Evolutionary conservation across 345 rosid species (phyloP).

Genomic region (Bruguiera gymnorhiza): DNA sequence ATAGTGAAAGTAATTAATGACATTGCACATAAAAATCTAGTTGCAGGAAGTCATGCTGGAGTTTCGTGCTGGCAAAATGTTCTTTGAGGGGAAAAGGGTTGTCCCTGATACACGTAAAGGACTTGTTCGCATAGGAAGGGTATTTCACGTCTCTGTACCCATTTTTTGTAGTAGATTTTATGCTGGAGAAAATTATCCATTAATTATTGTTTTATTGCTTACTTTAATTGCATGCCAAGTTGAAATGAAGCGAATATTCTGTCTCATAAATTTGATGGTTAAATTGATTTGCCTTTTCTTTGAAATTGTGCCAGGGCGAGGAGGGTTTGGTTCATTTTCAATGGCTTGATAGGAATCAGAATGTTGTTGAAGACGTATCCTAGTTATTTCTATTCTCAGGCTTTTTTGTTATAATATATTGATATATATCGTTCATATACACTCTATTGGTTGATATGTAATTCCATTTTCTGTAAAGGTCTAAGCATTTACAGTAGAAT

Average conservation of each 20-base stretch:
- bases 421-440: background rate
- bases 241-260: no score
- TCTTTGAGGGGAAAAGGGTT: slow-evolving; percentile 68
- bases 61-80: slow-evolving; percentile 98
- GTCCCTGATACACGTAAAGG: slow-evolving; percentile 87
- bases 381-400: background rate
- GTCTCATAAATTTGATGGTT: background rate
- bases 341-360: slow-evolving; percentile 80
- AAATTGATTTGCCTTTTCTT: background rate
- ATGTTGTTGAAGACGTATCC: slow-evolving; percentile 89
- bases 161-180: background rate
- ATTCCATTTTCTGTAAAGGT: background rate
- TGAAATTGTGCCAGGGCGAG: slow-evolving; percentile 49
- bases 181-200: background rate
- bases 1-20: no score
- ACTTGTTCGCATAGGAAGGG: slow-evolving; percentile 75
- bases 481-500: background rate
- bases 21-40: background rate
- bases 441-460: background rate
- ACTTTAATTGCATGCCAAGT: no score
- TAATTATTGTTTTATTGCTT: background rate
- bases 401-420: background rate
- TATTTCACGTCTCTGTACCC: slow-evolving; percentile 21
- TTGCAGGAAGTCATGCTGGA: slow-evolving; percentile 73
- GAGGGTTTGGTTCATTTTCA: slow-evolving; percentile 89